Percentiles rank a stretch among this genome's conserved stretches.
These are phyloP conservation scores for Acer negundo DNA, from an alignment of 345 rosid species.

Conservation along the genomic window DNA sequence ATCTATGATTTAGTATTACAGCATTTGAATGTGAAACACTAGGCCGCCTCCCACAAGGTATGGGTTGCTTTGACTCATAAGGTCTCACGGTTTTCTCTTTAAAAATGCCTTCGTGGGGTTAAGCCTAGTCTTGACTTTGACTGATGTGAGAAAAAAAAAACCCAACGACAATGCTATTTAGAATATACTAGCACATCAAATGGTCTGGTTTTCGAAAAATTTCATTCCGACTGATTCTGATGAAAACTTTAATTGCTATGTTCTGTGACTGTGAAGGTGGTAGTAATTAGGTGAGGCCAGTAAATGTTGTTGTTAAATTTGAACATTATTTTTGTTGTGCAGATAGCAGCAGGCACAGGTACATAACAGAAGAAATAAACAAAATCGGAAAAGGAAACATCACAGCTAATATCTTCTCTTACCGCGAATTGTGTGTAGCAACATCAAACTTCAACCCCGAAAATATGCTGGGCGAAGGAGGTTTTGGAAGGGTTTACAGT, in stretches of 20 bases:
- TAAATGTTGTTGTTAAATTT: not conserved
- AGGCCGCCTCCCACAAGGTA: no score
- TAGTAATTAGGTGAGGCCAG: no score
- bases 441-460: constrained; percentile 70
- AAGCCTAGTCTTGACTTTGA: no score
- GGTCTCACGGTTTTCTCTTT: no score
- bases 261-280: not conserved
- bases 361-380: constrained; percentile 59
- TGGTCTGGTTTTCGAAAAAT: not conserved
- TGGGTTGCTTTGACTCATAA: no score
- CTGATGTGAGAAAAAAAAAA: no score
- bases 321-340: constrained; percentile 5
- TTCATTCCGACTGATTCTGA: not conserved
- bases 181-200: no score
- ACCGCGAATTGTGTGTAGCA: constrained; percentile 60
- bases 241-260: not conserved
- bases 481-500: constrained; percentile 92
- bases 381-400: constrained; percentile 73
- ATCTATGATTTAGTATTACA: not conserved
- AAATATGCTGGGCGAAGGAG: constrained; percentile 86
- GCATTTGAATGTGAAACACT: no score
- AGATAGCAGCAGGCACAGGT: constrained; percentile 78
- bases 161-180: no score
- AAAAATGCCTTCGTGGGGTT: no score
- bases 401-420: constrained; percentile 58